Percentiles rank a stretch among this genome's conserved stretches.
Conservation (phyloP, 2,329 filamentous ascomycete genomes). For the Erysiphe pisi region DNA sequence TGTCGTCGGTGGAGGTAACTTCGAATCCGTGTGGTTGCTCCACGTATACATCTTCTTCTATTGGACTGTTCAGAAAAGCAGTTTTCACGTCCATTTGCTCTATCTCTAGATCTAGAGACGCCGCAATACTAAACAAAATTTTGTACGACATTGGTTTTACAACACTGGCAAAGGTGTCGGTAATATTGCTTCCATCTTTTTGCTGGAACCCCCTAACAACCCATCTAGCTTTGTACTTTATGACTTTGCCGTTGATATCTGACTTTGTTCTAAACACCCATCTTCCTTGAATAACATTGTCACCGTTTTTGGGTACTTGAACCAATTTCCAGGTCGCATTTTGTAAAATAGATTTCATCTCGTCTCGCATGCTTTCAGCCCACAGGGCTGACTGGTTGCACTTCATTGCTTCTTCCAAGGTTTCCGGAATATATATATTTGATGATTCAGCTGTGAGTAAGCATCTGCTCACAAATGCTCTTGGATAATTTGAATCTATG, state of each 20-base stretch:
- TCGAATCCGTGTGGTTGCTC: background rate
- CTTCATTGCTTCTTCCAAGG: too few relatives aligned
- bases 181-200: background rate
- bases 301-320: background rate
- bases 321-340: background rate
- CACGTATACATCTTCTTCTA: too few relatives aligned
- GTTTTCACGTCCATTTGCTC: slow-evolving; percentile 10
- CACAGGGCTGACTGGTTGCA: too few relatives aligned
- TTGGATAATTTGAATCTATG: too few relatives aligned
- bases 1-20: too few relatives aligned
- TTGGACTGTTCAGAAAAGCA: background rate
- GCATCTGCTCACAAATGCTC: too few relatives aligned
- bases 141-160: background rate
- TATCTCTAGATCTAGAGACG: background rate
- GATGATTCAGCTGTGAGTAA: too few relatives aligned
- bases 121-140: background rate
- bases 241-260: background rate
- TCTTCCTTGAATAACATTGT: too few relatives aligned
- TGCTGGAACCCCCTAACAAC: background rate
- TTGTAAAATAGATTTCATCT: background rate
- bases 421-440: too few relatives aligned
- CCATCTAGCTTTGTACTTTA: slow-evolving; percentile 11
- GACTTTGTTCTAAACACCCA: background rate
- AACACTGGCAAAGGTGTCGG: slow-evolving; percentile 4
- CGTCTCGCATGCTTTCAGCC: background rate